Evolutionary conservation across 371 early-diverging fungal species (phyloP).

Genomic region (Mucor velutinosus): DNA sequence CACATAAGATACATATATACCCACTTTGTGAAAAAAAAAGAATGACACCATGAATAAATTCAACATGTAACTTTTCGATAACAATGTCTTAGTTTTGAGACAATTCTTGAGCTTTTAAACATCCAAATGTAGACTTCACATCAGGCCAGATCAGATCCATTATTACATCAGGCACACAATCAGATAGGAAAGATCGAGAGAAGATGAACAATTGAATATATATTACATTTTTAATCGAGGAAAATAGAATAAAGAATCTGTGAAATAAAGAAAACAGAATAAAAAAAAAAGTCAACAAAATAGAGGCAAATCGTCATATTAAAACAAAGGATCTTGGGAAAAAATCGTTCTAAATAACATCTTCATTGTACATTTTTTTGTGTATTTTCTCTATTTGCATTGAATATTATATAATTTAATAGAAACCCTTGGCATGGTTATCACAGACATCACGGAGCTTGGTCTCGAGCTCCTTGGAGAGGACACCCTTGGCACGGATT

Average conservation of each 20-base stretch:
- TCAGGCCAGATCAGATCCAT: too few relatives aligned
- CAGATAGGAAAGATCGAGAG: background rate
- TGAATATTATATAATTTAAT: slow-evolving; percentile 40
- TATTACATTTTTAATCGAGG: background rate
- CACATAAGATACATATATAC: background rate
- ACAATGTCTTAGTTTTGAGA: background rate
- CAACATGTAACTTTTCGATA: background rate
- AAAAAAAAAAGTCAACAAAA: background rate
- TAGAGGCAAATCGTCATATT: background rate
- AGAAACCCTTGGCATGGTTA: slow-evolving; percentile 88
- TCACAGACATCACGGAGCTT: slow-evolving; percentile 84
- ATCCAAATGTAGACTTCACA: background rate
- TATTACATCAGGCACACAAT: background rate
- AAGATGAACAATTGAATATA: background rate
- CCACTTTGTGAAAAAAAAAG: background rate
- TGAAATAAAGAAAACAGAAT: background rate
- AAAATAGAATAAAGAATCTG: background rate
- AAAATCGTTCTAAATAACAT: background rate
- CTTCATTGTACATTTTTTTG: background rate
- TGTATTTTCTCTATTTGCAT: slow-evolving; percentile 4
- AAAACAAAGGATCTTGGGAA: background rate
- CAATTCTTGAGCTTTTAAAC: background rate
- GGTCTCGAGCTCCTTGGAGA: slow-evolving; percentile 75
- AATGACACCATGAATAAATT: background rate
- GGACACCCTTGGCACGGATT: slow-evolving; percentile 83